Conservation (phyloP, 257 asterid genomes). For the Euphrasia confusa region DNA sequence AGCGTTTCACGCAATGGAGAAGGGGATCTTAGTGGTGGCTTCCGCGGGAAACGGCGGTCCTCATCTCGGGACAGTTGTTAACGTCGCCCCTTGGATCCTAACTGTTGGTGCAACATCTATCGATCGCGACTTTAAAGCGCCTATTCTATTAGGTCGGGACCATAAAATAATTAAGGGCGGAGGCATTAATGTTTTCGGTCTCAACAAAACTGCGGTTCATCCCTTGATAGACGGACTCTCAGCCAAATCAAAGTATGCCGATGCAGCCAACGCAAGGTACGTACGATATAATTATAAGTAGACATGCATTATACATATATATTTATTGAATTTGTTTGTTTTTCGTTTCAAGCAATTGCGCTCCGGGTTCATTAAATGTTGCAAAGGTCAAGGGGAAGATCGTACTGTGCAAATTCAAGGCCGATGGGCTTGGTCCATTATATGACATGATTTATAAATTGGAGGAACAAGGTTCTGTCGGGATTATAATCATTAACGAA, state of each 20-base stretch:
- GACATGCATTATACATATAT: no score
- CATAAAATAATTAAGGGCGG: slow-evolving; percentile 52
- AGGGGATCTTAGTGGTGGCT: slow-evolving; percentile 37
- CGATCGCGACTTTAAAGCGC: slow-evolving; percentile 44
- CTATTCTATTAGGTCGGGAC: no score
- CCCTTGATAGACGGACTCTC: slow-evolving; percentile 53
- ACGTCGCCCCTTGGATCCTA: slow-evolving; percentile 80
- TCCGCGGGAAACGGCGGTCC: slow-evolving; percentile 79
- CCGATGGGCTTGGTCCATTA: slow-evolving; percentile 14
- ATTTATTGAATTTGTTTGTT: neutral
- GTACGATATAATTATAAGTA: no score
- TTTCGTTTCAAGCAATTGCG: neutral
- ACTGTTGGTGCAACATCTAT: slow-evolving; percentile 78
- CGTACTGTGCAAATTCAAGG: slow-evolving; percentile 37
- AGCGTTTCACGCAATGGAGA: slow-evolving; percentile 44
- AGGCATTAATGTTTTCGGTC: slow-evolving; percentile 50
- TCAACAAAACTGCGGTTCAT: slow-evolving; percentile 41
- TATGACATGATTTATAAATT: slow-evolving; percentile 13
- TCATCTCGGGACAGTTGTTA: slow-evolving; percentile 30
- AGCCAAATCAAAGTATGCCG: slow-evolving; percentile 25
- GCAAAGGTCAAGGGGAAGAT: slow-evolving; percentile 58
- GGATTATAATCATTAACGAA: neutral
- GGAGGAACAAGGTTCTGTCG: neutral
- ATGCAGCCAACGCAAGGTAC: neutral
- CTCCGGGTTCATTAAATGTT: slow-evolving; percentile 36